phyloP scores from a whole-genome alignment of 768 basidiomycete genomes.

The Boletus rubropictus region DNA sequence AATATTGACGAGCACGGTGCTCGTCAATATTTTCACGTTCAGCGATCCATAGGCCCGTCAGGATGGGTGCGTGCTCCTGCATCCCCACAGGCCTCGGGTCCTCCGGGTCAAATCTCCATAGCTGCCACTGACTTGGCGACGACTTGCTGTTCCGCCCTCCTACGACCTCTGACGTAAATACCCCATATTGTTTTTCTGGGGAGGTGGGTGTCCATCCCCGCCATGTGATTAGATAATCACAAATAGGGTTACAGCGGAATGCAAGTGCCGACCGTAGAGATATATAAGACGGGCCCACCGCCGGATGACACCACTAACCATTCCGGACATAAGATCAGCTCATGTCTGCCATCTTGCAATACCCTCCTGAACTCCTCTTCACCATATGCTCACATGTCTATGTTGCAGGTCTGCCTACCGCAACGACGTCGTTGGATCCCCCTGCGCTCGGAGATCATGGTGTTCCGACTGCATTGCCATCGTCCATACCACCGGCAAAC shows the following conservation, averaged over 20 bases:
- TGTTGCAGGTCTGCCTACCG: conserved; percentile 52
- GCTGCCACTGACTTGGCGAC: not conserved
- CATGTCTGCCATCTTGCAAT: conserved; percentile 37
- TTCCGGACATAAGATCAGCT: not conserved
- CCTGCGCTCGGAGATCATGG: conserved; percentile 41
- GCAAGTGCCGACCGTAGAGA: conserved; percentile 3
- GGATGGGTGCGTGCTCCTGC: too few relatives aligned
- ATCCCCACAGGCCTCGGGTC: not conserved
- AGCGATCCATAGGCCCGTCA: too few relatives aligned
- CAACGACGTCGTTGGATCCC: conserved; percentile 63
- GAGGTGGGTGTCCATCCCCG: too few relatives aligned
- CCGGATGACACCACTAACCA: not conserved
- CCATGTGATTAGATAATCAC: conserved; percentile 18
- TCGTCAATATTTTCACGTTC: too few relatives aligned
- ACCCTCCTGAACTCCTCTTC: conserved; percentile 67
- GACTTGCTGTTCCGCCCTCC: conserved; percentile 10
- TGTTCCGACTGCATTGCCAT: conserved; percentile 59
- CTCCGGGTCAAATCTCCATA: not conserved
- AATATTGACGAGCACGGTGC: too few relatives aligned
- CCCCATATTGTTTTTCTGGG: too few relatives aligned
- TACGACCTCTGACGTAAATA: conserved; percentile 7
- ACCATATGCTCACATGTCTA: conserved; percentile 71
- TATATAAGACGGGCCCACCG: not conserved
- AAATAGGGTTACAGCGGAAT: not conserved
- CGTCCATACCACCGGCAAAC: conserved; percentile 63